Conservation (phyloP, 805 yeast genomes). For the Hanseniaspora hatyaiensis region DNA sequence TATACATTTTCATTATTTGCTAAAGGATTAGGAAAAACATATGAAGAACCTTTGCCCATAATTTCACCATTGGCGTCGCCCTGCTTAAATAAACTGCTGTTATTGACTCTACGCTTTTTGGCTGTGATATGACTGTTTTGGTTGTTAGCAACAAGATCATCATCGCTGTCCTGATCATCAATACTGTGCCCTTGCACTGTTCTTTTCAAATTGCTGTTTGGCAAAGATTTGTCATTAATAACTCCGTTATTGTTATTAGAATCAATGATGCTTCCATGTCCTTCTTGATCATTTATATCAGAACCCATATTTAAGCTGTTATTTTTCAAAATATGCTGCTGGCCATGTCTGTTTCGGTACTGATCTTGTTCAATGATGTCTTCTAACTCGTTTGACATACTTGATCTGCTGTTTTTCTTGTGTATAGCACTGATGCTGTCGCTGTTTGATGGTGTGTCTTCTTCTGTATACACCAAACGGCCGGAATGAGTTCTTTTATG, state of each 20-base stretch:
- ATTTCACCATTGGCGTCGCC: background rate
- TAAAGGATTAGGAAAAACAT: conserved; percentile 7
- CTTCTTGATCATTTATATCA: conserved; percentile 12
- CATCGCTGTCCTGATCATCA: background rate
- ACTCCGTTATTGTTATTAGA: too few relatives aligned
- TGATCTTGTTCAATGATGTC: conserved; percentile 14
- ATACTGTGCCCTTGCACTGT: too few relatives aligned
- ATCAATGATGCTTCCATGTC: conserved; percentile 4
- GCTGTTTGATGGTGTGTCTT: background rate
- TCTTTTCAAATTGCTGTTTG: too few relatives aligned
- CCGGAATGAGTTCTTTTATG: conserved; percentile 16
- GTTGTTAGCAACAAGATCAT: conserved; percentile 12
- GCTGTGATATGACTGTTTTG: conserved; percentile 10
- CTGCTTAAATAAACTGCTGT: conserved; percentile 9
- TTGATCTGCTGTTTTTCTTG: background rate
- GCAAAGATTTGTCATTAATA: too few relatives aligned
- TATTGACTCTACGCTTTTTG: conserved; percentile 3
- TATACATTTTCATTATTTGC: background rate
- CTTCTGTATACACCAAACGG: conserved; percentile 15
- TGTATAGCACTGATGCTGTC: background rate
- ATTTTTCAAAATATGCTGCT: conserved; percentile 1
- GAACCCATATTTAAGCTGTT: background rate
- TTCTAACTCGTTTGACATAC: conserved; percentile 1
- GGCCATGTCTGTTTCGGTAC: conserved; percentile 1
- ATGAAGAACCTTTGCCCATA: conserved; percentile 2